Conservation (phyloP, 371 early-diverging fungal species). For the Massospora cicadina region DNA sequence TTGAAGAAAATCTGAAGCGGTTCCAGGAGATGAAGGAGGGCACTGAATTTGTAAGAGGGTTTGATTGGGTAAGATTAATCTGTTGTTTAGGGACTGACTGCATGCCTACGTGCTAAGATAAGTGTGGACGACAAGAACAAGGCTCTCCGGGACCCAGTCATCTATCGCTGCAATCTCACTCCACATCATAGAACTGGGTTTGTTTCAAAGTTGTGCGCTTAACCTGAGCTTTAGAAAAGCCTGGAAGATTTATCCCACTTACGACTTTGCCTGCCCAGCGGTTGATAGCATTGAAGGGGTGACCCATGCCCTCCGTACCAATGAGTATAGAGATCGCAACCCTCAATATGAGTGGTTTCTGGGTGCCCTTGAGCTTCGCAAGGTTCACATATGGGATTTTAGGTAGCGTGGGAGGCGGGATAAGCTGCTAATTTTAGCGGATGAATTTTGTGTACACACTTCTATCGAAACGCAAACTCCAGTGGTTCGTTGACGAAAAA, state of each 20-base stretch:
- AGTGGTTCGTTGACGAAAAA: slow-evolving; percentile 89
- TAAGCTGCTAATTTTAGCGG: slow-evolving; percentile 28
- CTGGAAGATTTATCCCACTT: slow-evolving; percentile 98
- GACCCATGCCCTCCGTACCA: slow-evolving; percentile 94
- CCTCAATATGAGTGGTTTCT: slow-evolving; percentile 98
- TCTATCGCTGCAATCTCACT: slow-evolving; percentile 88
- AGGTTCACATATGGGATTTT: slow-evolving; percentile 88
- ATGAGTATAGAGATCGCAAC: slow-evolving; percentile 99
- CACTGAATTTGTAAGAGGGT: slow-evolving; percentile 42
- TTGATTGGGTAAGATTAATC: slow-evolving; percentile 11
- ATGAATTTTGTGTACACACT: slow-evolving; percentile 99
- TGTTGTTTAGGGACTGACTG: slow-evolving; percentile 41
- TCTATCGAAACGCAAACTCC: slow-evolving; percentile 97
- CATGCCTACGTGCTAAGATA: slow-evolving; percentile 98
- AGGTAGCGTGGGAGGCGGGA: slow-evolving; percentile 15
- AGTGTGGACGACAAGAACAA: slow-evolving; percentile 86
- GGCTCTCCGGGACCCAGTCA: slow-evolving; percentile 98
- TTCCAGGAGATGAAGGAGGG: slow-evolving; percentile 91
- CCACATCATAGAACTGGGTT: slow-evolving; percentile 87
- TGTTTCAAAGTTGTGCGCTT: background rate
- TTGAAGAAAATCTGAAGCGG: slow-evolving; percentile 81
- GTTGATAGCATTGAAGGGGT: slow-evolving; percentile 98
- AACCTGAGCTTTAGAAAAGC: slow-evolving; percentile 26
- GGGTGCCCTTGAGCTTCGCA: slow-evolving; percentile 67
- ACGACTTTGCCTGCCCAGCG: slow-evolving; percentile 99